Evolutionary conservation across 495 filamentous ascomycete species (phyloP).

Genomic region (Tuber calosporum): DNA sequence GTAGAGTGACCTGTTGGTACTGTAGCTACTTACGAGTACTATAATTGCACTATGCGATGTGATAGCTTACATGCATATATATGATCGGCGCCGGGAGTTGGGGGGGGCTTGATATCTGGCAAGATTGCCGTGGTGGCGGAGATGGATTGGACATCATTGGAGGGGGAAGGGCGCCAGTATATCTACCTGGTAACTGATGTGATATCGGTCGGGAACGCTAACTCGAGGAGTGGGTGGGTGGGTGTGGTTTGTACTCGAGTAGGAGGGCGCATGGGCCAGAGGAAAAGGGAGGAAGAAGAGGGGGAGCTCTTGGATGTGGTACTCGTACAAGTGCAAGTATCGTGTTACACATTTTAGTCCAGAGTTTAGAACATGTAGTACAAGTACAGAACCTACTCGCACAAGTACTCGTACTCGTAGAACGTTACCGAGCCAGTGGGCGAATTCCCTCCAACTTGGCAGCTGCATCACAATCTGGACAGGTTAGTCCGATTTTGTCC

Average conservation of each 20-base stretch:
- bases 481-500: not conserved
- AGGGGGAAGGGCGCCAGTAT: not conserved
- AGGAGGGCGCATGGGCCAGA: too few relatives aligned
- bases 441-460: not conserved
- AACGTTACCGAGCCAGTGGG: not conserved
- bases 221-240: not conserved
- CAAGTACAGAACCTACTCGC: not conserved
- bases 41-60: not conserved
- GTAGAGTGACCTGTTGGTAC: not conserved
- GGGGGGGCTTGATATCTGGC: not conserved
- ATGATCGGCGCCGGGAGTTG: not conserved
- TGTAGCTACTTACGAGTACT: not conserved
- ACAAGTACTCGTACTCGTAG: too few relatives aligned
- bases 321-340: too few relatives aligned
- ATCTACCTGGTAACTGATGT: not conserved
- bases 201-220: not conserved
- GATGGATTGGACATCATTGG: not conserved
- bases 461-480: not conserved
- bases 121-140: not conserved
- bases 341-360: not conserved
- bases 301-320: not conserved
- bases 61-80: not conserved
- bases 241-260: too few relatives aligned
- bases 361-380: not conserved
- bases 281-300: not conserved